These are phyloP conservation scores for Cyclostephanos invisitatus DNA, from an alignment of 108 stramenopile genomes.

Conservation along the genomic window DNA sequence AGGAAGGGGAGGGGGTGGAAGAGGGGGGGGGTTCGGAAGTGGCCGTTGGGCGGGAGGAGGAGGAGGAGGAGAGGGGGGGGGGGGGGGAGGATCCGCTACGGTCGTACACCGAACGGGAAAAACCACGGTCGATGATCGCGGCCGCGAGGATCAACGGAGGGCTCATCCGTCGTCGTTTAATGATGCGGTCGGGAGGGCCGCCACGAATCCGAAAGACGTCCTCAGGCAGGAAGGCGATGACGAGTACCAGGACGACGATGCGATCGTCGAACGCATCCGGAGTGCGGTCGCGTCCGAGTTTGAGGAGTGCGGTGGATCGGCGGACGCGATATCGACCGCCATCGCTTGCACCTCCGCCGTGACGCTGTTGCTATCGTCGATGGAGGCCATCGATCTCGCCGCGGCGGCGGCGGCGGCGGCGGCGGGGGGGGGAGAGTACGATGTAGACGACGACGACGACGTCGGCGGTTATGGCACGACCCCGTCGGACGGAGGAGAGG, in stretches of 20 bases:
- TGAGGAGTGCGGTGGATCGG: conserved; percentile 21
- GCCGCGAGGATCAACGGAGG: too few relatives aligned
- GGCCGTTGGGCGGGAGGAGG: conserved; percentile 28
- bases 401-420: background rate
- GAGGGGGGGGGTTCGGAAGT: conserved; percentile 37
- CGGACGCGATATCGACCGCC: conserved; percentile 31
- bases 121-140: too few relatives aligned
- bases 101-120: too few relatives aligned
- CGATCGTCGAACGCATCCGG: conserved; percentile 7
- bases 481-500: conserved; percentile 23
- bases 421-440: background rate
- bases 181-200: conserved; percentile 21
- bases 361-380: conserved; percentile 33
- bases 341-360: conserved; percentile 53
- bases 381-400: conserved; percentile 28
- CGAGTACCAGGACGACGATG: conserved; percentile 6
- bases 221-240: background rate
- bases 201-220: background rate
- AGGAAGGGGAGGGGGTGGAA: conserved; percentile 9
- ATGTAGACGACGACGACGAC: background rate
- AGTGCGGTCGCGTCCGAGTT: conserved; percentile 10
- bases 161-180: too few relatives aligned
- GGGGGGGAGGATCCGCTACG: too few relatives aligned
- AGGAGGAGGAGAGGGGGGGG: too few relatives aligned
- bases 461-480: conserved; percentile 12